Percentiles rank a stretch among this genome's conserved stretches.
phyloP scores from a whole-genome alignment of 2,329 filamentous ascomycete genomes.

The Botrytis deweyae region DNA sequence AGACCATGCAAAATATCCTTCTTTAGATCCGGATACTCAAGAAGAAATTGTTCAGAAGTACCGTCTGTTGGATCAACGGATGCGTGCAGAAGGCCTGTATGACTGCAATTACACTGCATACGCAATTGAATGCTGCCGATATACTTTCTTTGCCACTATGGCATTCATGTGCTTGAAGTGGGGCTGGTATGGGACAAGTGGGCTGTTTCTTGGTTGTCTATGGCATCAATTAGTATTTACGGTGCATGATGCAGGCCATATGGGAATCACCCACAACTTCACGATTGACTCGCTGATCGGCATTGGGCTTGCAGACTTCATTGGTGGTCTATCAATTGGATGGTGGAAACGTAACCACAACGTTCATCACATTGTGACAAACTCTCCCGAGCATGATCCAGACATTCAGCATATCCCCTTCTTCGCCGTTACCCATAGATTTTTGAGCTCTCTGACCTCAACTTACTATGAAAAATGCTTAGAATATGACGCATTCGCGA shows the following conservation, averaged over 20 bases:
- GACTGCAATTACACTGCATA: slow-evolving; percentile 83
- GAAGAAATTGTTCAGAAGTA: slow-evolving; percentile 77
- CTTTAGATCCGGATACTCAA: slow-evolving; percentile 72
- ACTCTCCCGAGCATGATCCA: slow-evolving; percentile 91
- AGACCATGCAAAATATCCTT: slow-evolving; percentile 78
- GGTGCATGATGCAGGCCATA: slow-evolving; percentile 93
- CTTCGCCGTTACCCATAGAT: slow-evolving; percentile 81
- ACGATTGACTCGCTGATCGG: slow-evolving; percentile 80
- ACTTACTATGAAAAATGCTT: slow-evolving; percentile 83
- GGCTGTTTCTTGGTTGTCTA: slow-evolving; percentile 72
- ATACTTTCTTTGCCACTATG: slow-evolving; percentile 62
- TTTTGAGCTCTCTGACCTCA: slow-evolving; percentile 70
- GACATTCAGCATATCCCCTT: slow-evolving; percentile 92
- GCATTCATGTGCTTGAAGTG: slow-evolving; percentile 61
- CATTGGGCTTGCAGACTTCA: slow-evolving; percentile 84
- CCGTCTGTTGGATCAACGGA: slow-evolving; percentile 68
- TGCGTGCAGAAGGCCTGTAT: slow-evolving; percentile 75
- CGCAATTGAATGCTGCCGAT: slow-evolving; percentile 70
- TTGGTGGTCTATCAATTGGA: slow-evolving; percentile 84
- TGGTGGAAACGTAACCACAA: slow-evolving; percentile 99
- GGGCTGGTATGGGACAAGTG: slow-evolving; percentile 69
- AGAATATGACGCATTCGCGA: slow-evolving; percentile 72
- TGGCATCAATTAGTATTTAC: slow-evolving; percentile 97
- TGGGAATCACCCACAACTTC: slow-evolving; percentile 94
- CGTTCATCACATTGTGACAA: slow-evolving; percentile 94